Evolutionary conservation across 768 basidiomycete species (phyloP).

Genomic region (button mushroom (Agaricus bisporus)): DNA sequence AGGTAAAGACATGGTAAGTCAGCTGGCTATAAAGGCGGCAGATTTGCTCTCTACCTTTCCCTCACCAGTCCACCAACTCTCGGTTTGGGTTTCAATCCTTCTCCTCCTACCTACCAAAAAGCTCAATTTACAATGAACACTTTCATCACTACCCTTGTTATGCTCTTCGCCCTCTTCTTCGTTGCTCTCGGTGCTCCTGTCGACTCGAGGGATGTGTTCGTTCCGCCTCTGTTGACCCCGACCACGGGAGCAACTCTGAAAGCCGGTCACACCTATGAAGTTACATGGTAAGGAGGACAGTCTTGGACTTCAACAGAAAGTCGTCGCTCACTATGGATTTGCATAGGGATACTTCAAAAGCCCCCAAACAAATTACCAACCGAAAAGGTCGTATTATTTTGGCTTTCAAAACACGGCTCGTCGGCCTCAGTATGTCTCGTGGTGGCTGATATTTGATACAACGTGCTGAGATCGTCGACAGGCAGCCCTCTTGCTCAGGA

Average conservation of each 20-base stretch:
- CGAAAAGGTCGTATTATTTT: conserved; percentile 32
- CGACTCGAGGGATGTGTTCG: conserved; percentile 24
- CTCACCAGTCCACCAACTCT: conserved; percentile 8
- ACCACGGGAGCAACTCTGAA: conserved; percentile 22
- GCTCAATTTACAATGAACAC: conserved; percentile 1
- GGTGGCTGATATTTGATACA: background rate
- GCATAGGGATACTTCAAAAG: conserved; percentile 30
- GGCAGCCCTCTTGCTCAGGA: conserved; percentile 30
- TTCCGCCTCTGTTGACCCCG: conserved; percentile 23
- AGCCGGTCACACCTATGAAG: conserved; percentile 22
- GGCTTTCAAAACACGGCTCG: conserved; percentile 21
- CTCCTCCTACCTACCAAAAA: background rate
- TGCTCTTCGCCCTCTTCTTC: conserved; percentile 19
- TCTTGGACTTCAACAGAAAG: background rate
- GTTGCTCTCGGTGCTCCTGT: conserved; percentile 22
- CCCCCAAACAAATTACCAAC: conserved; percentile 39
- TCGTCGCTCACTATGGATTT: background rate
- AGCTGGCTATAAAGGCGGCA: conserved; percentile 3
- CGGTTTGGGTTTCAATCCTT: background rate
- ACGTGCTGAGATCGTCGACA: conserved; percentile 4
- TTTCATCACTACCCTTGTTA: conserved; percentile 18
- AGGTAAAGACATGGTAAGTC: background rate
- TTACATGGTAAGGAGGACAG: conserved; percentile 22
- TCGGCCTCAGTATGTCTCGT: conserved; percentile 25
- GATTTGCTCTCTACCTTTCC: background rate